Evolutionary conservation across 2,329 filamentous ascomycete species (phyloP).

Genomic region (Penicillium sp.): DNA sequence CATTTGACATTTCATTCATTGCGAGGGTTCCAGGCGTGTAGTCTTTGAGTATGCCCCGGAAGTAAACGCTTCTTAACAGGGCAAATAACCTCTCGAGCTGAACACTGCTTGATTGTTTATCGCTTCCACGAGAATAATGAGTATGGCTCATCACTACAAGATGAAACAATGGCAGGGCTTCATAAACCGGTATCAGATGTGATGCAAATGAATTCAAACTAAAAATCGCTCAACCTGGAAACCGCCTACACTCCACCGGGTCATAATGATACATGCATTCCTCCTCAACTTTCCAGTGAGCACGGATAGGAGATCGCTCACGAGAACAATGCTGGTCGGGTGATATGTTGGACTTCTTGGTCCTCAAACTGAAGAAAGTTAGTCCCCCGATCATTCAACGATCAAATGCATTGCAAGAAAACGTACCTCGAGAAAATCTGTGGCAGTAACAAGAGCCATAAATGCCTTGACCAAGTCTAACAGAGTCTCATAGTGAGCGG

Average conservation of each 20-base stretch:
- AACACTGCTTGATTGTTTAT: too few relatives aligned
- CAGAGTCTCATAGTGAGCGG: constrained; percentile 60
- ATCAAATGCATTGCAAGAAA: not conserved
- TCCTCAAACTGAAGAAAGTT: constrained; percentile 44
- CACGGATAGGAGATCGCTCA: constrained; percentile 16
- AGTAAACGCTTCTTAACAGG: too few relatives aligned
- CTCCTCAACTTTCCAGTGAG: not conserved
- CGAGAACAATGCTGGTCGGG: constrained; percentile 35
- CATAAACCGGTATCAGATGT: not conserved
- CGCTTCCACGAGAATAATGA: not conserved
- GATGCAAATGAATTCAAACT: constrained; percentile 13
- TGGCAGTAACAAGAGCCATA: constrained; percentile 77
- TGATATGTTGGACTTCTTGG: constrained; percentile 33
- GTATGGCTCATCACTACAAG: not conserved
- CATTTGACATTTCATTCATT: too few relatives aligned
- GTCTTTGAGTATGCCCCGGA: too few relatives aligned
- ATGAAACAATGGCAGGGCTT: not conserved
- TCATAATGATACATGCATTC: constrained; percentile 23
- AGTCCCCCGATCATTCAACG: constrained; percentile 6
- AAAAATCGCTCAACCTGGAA: constrained; percentile 19
- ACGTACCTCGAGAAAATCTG: constrained; percentile 81
- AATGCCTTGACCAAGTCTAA: constrained; percentile 81
- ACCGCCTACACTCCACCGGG: constrained; percentile 18
- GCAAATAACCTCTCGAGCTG: too few relatives aligned
- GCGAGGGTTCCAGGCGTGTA: too few relatives aligned